A percentile compares a stretch with the other conserved stretches of the same genome.
These are phyloP conservation scores for Mycena latifolia DNA, from an alignment of 768 basidiomycete genomes.

Conservation along the genomic window DNA sequence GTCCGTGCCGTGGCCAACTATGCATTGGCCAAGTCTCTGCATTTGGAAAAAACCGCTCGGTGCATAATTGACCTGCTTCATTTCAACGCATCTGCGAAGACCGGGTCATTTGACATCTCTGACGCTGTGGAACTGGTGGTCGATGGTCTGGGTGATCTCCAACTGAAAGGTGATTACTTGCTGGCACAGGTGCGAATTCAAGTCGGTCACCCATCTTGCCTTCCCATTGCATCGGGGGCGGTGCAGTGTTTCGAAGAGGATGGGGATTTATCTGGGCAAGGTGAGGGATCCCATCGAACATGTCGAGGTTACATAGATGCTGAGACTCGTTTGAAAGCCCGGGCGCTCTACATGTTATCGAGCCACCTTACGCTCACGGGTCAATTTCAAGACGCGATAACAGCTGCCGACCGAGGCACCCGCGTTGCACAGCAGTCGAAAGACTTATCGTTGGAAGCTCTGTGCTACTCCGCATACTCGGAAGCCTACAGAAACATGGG, in stretches of 20 bases:
- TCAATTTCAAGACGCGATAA: slow-evolving; percentile 4
- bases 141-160: not conserved
- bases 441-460: slow-evolving; percentile 6
- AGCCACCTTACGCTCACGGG: slow-evolving; percentile 10
- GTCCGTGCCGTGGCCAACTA: slow-evolving; percentile 16
- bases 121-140: not conserved
- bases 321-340: not conserved
- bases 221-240: not conserved
- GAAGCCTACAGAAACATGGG: slow-evolving; percentile 20
- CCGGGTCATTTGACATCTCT: slow-evolving; percentile 4
- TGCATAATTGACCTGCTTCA: slow-evolving; percentile 24
- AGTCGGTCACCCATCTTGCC: not conserved
- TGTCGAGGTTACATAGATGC: too few relatives aligned
- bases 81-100: slow-evolving; percentile 16
- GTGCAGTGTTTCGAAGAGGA: slow-evolving; percentile 16
- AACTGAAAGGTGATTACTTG: slow-evolving; percentile 17
- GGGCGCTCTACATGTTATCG: slow-evolving; percentile 10
- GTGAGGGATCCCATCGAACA: not conserved
- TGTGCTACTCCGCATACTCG: slow-evolving; percentile 8
- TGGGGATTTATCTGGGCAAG: slow-evolving; percentile 13
- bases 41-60: slow-evolving; percentile 10
- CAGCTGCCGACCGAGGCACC: not conserved
- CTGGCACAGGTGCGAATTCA: slow-evolving; percentile 11
- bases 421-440: slow-evolving; percentile 3
- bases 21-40: not conserved